Conservation (phyloP, 768 basidiomycete genomes). For the Hemileccinum impolitum region DNA sequence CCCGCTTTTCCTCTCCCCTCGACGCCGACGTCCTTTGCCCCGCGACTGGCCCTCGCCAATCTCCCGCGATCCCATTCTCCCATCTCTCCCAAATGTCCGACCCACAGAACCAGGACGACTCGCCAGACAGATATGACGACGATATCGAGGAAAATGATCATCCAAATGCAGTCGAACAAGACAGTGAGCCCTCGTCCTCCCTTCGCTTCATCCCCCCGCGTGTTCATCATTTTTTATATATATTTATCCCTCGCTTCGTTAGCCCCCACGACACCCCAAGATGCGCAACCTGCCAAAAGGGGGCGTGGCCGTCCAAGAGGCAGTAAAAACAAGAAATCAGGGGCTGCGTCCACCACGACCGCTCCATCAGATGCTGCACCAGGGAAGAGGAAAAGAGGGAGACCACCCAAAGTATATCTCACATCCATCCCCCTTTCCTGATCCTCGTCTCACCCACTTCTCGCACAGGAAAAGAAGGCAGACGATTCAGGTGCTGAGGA, state of each 20-base stretch:
- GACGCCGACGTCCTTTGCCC: constrained; percentile 31
- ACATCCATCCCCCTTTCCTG: constrained; percentile 12
- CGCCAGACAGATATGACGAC: constrained; percentile 54
- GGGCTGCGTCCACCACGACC: constrained; percentile 31
- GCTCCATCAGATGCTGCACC: constrained; percentile 27
- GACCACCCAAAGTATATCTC: constrained; percentile 47
- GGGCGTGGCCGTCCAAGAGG: constrained; percentile 88
- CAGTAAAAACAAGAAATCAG: constrained; percentile 68
- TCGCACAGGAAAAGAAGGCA: constrained; percentile 32
- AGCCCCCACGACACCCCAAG: constrained; percentile 40
- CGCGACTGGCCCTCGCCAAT: constrained; percentile 15
- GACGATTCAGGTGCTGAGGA: constrained; percentile 52
- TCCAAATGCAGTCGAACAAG: constrained; percentile 33
- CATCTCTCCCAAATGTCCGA: constrained; percentile 50
- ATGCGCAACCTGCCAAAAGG: constrained; percentile 54
- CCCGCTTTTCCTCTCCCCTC: constrained; percentile 55
- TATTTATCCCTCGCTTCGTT: constrained; percentile 20
- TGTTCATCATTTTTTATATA: constrained; percentile 17
- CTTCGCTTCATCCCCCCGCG: constrained; percentile 11
- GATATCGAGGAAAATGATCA: constrained; percentile 54
- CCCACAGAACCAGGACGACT: constrained; percentile 55
- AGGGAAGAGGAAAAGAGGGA: constrained; percentile 45
- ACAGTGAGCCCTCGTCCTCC: constrained; percentile 24
- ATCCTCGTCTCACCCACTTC: constrained; percentile 18
- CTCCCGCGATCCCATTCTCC: constrained; percentile 26